Evolutionary conservation across 2,329 filamentous ascomycete species (phyloP).

Genomic region (Colletotrichum chlorophyti): DNA sequence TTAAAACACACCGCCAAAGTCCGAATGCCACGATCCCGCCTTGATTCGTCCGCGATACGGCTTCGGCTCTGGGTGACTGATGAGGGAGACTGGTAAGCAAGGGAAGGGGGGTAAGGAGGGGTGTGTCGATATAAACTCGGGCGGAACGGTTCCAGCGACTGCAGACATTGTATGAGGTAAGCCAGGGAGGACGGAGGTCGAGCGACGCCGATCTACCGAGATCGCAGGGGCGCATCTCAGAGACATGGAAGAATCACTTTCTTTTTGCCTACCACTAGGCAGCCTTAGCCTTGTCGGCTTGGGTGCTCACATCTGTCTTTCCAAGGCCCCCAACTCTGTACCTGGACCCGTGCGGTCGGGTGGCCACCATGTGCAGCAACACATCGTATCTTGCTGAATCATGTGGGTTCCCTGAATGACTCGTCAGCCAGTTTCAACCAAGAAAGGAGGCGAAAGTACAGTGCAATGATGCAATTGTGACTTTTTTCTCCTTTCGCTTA

Average conservation of each 20-base stretch:
- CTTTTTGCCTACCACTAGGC: too few species aligned
- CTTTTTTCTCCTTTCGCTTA: not conserved
- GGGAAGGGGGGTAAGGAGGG: not conserved
- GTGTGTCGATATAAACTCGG: slow-evolving; percentile 19
- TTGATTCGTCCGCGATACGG: slow-evolving; percentile 23
- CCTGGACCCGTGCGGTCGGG: too few species aligned
- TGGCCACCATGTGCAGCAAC: not conserved
- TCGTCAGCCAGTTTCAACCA: slow-evolving; percentile 26
- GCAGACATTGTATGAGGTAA: slow-evolving; percentile 16
- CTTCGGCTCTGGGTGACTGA: not conserved
- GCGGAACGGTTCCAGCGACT: not conserved
- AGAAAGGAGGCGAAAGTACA: slow-evolving; percentile 9
- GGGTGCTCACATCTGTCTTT: too few species aligned
- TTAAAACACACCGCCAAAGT: slow-evolving; percentile 28
- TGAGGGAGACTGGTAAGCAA: not conserved
- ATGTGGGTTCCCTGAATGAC: slow-evolving; percentile 26
- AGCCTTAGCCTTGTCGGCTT: too few species aligned
- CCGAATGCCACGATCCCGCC: slow-evolving; percentile 7
- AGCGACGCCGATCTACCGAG: slow-evolving; percentile 26
- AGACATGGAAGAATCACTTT: too few species aligned
- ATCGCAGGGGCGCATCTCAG: slow-evolving; percentile 18
- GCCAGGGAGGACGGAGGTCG: slow-evolving; percentile 17
- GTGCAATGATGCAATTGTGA: slow-evolving; percentile 26
- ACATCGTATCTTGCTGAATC: slow-evolving; percentile 16
- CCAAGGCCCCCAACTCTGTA: too few species aligned